phyloP scores from a whole-genome alignment of 78 protist species.

The Creolimax fragrantissima region DNA sequence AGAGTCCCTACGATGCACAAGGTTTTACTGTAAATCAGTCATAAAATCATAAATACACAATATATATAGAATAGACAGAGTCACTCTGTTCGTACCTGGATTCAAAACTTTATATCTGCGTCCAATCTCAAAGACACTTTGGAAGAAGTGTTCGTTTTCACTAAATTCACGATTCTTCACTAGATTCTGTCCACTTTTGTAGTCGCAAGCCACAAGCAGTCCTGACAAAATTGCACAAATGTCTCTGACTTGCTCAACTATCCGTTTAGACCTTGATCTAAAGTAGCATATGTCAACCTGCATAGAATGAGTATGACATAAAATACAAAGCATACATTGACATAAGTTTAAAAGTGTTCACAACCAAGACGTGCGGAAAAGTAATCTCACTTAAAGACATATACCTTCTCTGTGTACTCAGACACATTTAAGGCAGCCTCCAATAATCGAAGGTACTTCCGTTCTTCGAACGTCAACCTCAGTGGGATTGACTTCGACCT shows the following conservation, averaged over 20 bases:
- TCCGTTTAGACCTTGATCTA: conserved; percentile 21
- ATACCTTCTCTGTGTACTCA: conserved; percentile 70
- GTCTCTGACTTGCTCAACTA: conserved; percentile 49
- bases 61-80: neutral
- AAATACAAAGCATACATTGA: neutral
- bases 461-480: conserved; percentile 56
- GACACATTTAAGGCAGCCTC: conserved; percentile 71
- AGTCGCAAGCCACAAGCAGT: conserved; percentile 67
- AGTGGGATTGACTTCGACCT: conserved; percentile 49
- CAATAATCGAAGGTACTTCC: conserved; percentile 56
- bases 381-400: neutral
- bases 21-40: neutral
- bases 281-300: conserved; percentile 27
- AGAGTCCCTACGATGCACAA: no score
- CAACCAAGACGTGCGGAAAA: neutral
- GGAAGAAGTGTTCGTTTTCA: conserved; percentile 54
- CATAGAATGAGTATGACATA: neutral
- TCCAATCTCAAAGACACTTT: conserved; percentile 67
- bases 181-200: conserved; percentile 53
- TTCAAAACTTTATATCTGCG: conserved; percentile 83
- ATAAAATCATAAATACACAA: neutral
- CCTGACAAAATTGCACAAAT: conserved; percentile 67
- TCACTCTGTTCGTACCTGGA: conserved; percentile 39
- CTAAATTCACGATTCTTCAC: conserved; percentile 50
- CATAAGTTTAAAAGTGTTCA: neutral